Base-by-base conservation (phyloP, 352 stramenopile species). In the Globisporangium lucens region DNA sequence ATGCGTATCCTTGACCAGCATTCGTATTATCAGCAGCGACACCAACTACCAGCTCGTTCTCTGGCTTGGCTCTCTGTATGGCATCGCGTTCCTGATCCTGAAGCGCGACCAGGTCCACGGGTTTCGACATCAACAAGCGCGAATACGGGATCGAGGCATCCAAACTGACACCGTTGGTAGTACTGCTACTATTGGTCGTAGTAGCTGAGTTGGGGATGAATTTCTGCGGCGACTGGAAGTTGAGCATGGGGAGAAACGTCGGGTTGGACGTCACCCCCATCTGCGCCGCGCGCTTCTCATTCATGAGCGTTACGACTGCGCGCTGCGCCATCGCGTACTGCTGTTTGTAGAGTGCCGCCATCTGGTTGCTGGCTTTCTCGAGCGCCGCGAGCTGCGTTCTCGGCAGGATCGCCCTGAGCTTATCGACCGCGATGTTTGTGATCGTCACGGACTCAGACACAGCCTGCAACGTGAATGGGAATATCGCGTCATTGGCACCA, bases 401-500 rank as follows among this genome's bases (percentile, higher is more conserved):
- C 13, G 82, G 79, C 1, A 90, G 64, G 52, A 90, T 80, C 3
- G 62, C 61, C 52, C 69, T 72, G 5, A 90, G 62, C n/a, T 74
- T 80, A 51, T 90, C 77, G 29, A 88, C 67, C 1, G 75, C 66
- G 64, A 90, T 78, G 29, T 57, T 73, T 1, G 77, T 76, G 58
- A 87, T 70, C 3, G 74, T 78, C 12, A 84, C 79, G 0, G 70
- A 67, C 17, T 80, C 75, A 0, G 82, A 89, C 9, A 85, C 69
- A 15, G 73, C 70, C n/a, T 85, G 65, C n/a, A 90, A 35, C 7
- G 67, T 78, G 63, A 87, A 85, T 2, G 77, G 79, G 35, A 65
- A 59, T 0, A 61, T 29, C 9, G 30, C n/a, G 10, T 49, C 30
- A 13, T n/a, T 49, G 15, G 15, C 41, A 49, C 41, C 56, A 20